phyloP scores from a whole-genome alignment of 257 asterid species.

The Plectranthus barbatus region DNA sequence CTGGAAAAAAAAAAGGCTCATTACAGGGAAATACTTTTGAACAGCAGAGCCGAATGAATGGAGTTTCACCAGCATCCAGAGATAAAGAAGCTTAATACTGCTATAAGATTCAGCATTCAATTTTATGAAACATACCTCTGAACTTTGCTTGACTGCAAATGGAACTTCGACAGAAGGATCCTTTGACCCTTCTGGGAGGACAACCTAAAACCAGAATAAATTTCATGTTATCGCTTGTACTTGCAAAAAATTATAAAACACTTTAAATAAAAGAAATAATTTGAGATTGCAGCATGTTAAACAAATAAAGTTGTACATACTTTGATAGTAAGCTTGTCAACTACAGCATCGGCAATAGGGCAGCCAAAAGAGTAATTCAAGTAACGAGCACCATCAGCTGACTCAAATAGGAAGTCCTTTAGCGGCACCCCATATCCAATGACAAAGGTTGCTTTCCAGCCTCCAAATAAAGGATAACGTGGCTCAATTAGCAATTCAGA shows the following conservation, averaged over 20 bases:
- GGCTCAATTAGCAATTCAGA: conserved; percentile 92
- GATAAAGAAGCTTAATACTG: neutral
- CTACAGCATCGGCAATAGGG: conserved; percentile 76
- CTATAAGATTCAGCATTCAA: neutral
- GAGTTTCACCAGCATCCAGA: neutral
- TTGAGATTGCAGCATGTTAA: neutral
- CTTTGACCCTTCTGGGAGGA: conserved; percentile 94
- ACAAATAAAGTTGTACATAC: conserved; percentile 29
- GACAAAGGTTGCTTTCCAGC: conserved; percentile 94
- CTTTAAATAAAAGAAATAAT: conserved; percentile 7
- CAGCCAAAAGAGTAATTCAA: conserved; percentile 90
- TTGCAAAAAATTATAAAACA: neutral
- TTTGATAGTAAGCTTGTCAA: conserved; percentile 76
- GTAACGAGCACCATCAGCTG: conserved; percentile 72
- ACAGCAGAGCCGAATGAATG: neutral
- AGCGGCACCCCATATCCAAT: conserved; percentile 90
- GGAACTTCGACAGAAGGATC: conserved; percentile 64
- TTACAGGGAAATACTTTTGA: neutral
- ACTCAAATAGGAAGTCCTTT: conserved; percentile 84
- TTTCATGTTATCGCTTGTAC: conserved; percentile 13
- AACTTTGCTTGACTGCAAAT: conserved; percentile 55
- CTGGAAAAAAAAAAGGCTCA: neutral
- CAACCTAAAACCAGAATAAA: conserved; percentile 47
- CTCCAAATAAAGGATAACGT: conserved; percentile 95
- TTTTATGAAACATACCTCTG: conserved; percentile 50